Evolutionary conservation across 129 eudicot genomes (phyloP), one percentile per base, ranked within the genome.

Genomic region (Logfia minima): DNA sequence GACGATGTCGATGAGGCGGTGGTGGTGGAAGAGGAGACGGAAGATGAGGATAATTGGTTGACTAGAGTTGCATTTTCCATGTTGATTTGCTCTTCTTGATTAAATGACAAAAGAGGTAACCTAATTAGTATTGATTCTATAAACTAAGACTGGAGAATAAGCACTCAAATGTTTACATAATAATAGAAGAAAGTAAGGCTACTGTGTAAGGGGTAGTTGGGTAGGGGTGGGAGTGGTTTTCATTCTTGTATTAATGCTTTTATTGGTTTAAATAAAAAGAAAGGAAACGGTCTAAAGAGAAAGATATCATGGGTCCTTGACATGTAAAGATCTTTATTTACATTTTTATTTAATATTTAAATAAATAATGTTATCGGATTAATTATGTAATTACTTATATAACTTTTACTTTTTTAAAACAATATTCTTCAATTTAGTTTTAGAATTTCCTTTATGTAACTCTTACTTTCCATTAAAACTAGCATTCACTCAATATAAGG

Each of bases 211-310:
- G 63, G 71, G 75, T 21, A 22, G 80, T 2, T 26, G 32, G 64
- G 23, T 66, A 56, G 16, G 32, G 81, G 75, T 41, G 72, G 77
- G 48, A 45, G 55, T 64, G 61, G 80, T 70, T 53, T 29, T 81
- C 78, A 81, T 85, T 80, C 79, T 71, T 76, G 72, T 14, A 74
- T 82, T 39, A 45, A 82, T 55, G 61, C 63, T 67, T 37, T 52
- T 45, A 70, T 79, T 53, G 55, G 68, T 79, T 51, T 51, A 53
- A 32, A 77, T 32, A 71, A 19, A 48, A 73, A 66, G 75, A 51
- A 31, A 66, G 31, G 39, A 21, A 75, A 75, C 65, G 21, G 19
- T 39, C 29, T 39, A n/a, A 76, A 77, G 65, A 56, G 35, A 66
- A 76, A 66, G 35, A 32, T 55, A 58, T 69, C 34, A 72, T 73